Conservation (phyloP, 2,329 filamentous ascomycete genomes). For the Rhynchosporium graminicola region DNA sequence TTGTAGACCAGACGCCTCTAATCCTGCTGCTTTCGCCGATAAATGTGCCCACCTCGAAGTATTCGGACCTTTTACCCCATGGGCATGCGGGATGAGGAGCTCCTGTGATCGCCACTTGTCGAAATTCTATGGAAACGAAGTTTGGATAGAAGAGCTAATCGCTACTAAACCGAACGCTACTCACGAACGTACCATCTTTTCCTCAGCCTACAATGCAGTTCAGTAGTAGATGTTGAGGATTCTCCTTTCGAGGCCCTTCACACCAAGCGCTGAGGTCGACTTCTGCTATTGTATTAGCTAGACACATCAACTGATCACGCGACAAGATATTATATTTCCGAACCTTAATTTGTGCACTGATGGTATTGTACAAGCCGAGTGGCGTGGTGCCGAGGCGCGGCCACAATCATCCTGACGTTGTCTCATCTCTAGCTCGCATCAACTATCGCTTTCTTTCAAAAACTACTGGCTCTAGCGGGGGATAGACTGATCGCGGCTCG, state of each 20-base stretch:
- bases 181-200: neutral
- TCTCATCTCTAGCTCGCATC: too few species aligned
- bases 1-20: neutral
- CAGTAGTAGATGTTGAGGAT: too few species aligned
- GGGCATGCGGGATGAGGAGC: neutral
- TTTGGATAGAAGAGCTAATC: neutral
- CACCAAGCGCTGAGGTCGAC: too few species aligned
- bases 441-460: too few species aligned
- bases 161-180: neutral
- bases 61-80: too few species aligned
- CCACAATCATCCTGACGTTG: too few species aligned
- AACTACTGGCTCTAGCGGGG: neutral
- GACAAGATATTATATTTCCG: neutral
- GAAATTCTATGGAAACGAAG: too few species aligned
- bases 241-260: too few species aligned
- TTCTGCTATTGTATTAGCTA: too few species aligned
- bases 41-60: neutral
- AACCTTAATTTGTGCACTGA: neutral
- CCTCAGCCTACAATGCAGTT: too few species aligned
- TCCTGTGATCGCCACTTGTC: neutral
- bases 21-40: neutral
- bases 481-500: constrained; percentile 7
- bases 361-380: too few species aligned
- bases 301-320: neutral
- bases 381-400: constrained; percentile 6